phyloP scores from a whole-genome alignment of 2,329 filamentous ascomycete genomes.

The Alternaria ethzedia region DNA sequence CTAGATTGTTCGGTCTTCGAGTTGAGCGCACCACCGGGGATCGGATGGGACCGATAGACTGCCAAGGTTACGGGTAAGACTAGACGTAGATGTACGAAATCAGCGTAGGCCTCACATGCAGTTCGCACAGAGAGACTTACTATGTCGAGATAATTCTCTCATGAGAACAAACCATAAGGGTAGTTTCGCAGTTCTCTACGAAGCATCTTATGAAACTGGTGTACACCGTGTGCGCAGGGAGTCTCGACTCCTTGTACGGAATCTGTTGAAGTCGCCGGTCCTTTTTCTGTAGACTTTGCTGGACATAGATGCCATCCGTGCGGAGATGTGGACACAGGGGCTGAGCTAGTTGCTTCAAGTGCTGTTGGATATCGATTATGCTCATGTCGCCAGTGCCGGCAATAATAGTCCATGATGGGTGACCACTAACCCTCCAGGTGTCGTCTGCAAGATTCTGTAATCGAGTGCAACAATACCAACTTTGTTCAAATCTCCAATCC shows the following conservation, averaged over 20 bases:
- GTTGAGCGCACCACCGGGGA: background rate
- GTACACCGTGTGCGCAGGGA: background rate
- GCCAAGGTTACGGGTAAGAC: background rate
- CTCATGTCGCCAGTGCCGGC: background rate
- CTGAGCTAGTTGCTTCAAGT: background rate
- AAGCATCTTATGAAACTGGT: background rate
- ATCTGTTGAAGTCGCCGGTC: background rate
- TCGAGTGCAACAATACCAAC: background rate
- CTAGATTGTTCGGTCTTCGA: background rate
- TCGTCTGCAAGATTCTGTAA: background rate
- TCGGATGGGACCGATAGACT: background rate
- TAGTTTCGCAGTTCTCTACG: background rate
- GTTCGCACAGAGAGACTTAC: background rate
- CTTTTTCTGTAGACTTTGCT: background rate
- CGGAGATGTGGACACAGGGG: background rate
- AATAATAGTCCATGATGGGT: background rate
- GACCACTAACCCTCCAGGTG: background rate
- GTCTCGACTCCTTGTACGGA: background rate
- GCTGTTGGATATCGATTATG: background rate
- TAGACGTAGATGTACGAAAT: background rate
- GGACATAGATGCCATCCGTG: background rate
- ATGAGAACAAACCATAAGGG: background rate
- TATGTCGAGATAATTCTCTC: background rate
- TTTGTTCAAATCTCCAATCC: background rate
- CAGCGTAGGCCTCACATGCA: background rate